Evolutionary conservation across 345 rosid genomes (phyloP).

Genomic region (Sisymbrium altissimum): DNA sequence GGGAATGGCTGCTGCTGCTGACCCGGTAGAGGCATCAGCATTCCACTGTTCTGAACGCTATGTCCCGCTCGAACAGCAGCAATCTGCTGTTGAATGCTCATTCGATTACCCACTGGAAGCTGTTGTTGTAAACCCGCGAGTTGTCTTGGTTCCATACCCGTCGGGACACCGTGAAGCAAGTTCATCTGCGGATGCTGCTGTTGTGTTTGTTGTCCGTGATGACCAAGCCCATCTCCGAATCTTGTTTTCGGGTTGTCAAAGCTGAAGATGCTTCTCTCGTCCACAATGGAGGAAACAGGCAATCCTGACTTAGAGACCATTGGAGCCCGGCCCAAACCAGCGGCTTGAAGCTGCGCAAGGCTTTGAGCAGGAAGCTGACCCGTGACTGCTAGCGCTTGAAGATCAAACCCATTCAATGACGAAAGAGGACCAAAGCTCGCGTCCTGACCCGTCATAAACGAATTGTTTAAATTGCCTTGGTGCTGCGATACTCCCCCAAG

Average conservation of each 20-base stretch:
- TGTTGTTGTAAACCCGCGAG: slow-evolving; percentile 57
- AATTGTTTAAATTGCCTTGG: slow-evolving; percentile 47
- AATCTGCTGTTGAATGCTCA: slow-evolving; percentile 41
- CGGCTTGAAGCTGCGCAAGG: slow-evolving; percentile 64
- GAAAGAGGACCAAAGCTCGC: slow-evolving; percentile 61
- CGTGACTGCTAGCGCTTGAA: slow-evolving; percentile 74
- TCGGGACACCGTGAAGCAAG: slow-evolving; percentile 74
- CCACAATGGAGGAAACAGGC: slow-evolving; percentile 45
- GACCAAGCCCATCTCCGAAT: slow-evolving; percentile 62
- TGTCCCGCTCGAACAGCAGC: slow-evolving; percentile 39
- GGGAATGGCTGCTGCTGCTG: slow-evolving; percentile 35
- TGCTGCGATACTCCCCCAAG: slow-evolving; percentile 86
- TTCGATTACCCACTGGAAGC: slow-evolving; percentile 35
- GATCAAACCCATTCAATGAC: slow-evolving; percentile 65
- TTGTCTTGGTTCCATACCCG: slow-evolving; percentile 57
- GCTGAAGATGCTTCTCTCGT: slow-evolving; percentile 83
- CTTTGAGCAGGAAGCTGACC: slow-evolving; percentile 89
- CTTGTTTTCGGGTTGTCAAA: slow-evolving; percentile 72
- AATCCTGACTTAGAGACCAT: slow-evolving; percentile 50
- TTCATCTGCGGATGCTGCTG: slow-evolving; percentile 37
- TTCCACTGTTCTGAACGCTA: slow-evolving; percentile 32
- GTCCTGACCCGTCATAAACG: slow-evolving; percentile 71
- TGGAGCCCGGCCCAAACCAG: slow-evolving; percentile 68
- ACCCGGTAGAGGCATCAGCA: slow-evolving; percentile 51
- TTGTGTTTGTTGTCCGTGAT: slow-evolving; percentile 44